Percentiles rank a stretch among this genome's conserved stretches.
phyloP scores from a whole-genome alignment of 371 early-diverging fungal species.

The Apophysomyces ossiformis region DNA sequence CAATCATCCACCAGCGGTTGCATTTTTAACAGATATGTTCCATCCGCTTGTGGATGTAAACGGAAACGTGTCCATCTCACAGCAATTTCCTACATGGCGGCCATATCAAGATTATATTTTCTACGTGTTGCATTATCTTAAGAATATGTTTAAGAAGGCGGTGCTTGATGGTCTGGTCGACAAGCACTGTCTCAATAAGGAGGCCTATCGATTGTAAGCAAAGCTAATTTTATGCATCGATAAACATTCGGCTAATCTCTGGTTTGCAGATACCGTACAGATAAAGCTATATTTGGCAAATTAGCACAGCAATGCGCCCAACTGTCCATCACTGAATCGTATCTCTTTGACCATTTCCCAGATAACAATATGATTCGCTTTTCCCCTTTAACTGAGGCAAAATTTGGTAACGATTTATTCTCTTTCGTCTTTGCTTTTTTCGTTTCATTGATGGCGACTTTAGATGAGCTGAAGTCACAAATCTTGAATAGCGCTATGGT shows the following conservation, averaged over 20 bases:
- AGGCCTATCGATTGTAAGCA: slow-evolving; percentile 73
- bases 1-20: slow-evolving; percentile 82
- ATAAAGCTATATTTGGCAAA: slow-evolving; percentile 70
- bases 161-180: slow-evolving; percentile 75
- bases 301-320: slow-evolving; percentile 84
- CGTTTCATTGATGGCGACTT: slow-evolving; percentile 53
- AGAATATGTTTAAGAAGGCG: slow-evolving; percentile 80
- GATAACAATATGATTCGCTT: slow-evolving; percentile 66
- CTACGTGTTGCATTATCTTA: slow-evolving; percentile 85
- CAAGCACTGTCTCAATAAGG: slow-evolving; percentile 72
- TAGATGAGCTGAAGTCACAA: slow-evolving; percentile 54
- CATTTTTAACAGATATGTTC: slow-evolving; percentile 88
- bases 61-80: slow-evolving; percentile 70
- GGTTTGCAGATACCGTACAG: slow-evolving; percentile 59
- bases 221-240: background rate
- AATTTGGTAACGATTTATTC: slow-evolving; percentile 47
- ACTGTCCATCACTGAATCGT: slow-evolving; percentile 74
- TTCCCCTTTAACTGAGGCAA: slow-evolving; percentile 56
- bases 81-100: slow-evolving; percentile 83
- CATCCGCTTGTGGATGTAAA: slow-evolving; percentile 92
- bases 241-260: background rate
- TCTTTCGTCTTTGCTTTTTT: background rate
- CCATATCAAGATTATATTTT: slow-evolving; percentile 82
- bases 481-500: slow-evolving; percentile 46
- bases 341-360: slow-evolving; percentile 65